phyloP scores from a whole-genome alignment of 2,329 filamentous ascomycete genomes.

The Periconia sp. region DNA sequence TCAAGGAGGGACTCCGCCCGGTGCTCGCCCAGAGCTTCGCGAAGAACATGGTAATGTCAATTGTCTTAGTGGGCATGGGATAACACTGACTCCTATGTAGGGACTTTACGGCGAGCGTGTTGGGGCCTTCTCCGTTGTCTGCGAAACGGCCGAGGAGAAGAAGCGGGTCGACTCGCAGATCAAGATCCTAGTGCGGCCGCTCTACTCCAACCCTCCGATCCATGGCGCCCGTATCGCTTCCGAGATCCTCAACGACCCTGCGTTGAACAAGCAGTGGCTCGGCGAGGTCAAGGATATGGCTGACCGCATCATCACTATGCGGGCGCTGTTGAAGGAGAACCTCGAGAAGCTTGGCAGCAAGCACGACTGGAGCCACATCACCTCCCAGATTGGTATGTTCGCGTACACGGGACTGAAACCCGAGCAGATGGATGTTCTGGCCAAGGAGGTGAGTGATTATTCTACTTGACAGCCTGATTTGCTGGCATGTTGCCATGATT shows the following conservation, averaged over 20 bases:
- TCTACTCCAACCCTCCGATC: conserved; percentile 98
- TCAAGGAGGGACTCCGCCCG: conserved; percentile 88
- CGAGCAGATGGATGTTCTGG: conserved; percentile 88
- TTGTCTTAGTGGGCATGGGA: not conserved
- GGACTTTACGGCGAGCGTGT: conserved; percentile 98
- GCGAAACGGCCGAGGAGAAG: conserved; percentile 85
- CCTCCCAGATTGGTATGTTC: conserved; percentile 97
- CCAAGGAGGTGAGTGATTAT: conserved; percentile 71
- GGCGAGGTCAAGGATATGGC: conserved; percentile 98
- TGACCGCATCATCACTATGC: conserved; percentile 98
- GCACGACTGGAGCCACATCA: conserved; percentile 99
- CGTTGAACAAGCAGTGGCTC: conserved; percentile 92
- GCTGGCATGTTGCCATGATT: not conserved
- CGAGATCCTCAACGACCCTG: conserved; percentile 85
- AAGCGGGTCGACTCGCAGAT: conserved; percentile 95
- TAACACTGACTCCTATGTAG: conserved; percentile 47
- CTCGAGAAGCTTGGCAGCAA: conserved; percentile 93
- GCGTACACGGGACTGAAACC: conserved; percentile 93
- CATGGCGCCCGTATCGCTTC: conserved; percentile 95
- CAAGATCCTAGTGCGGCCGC: conserved; percentile 95
- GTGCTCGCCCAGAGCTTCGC: conserved; percentile 92
- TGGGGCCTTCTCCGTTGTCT: conserved; percentile 93
- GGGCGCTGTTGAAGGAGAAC: conserved; percentile 90
- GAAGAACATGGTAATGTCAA: conserved; percentile 87
- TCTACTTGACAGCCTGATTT: not conserved